Percentiles rank a stretch among this genome's conserved stretches.
Conservation (phyloP, 2,329 filamentous ascomycete genomes). For the Botrytis galanthina region DNA sequence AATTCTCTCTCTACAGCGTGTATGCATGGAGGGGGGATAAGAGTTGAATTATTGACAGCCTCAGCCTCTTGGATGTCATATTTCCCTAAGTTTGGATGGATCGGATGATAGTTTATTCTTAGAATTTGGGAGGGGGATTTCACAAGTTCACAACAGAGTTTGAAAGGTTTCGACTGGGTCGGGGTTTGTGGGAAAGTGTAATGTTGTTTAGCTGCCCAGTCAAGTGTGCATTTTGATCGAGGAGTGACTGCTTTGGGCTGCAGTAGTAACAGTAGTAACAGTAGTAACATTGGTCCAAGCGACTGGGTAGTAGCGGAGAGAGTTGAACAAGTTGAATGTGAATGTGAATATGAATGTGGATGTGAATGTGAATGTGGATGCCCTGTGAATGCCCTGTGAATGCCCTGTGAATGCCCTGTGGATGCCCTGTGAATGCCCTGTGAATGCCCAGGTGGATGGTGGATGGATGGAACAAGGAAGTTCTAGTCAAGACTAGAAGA, state of each 20-base stretch:
- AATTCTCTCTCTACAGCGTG: neutral
- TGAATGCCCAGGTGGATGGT: neutral
- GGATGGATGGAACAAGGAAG: neutral
- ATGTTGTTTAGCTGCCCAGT: neutral
- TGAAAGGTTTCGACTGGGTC: neutral
- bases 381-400: neutral
- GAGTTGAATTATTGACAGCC: neutral
- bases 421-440: neutral
- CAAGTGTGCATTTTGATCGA: neutral
- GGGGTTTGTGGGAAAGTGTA: neutral
- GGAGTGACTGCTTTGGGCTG: neutral
- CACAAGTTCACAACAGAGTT: neutral
- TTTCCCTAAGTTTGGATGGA: neutral
- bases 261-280: neutral
- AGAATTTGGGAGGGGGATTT: neutral
- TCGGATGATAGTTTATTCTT: conserved; percentile 2
- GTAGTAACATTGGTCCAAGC: neutral
- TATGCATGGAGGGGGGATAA: neutral
- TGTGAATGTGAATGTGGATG: no score
- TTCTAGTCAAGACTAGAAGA: neutral
- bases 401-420: neutral
- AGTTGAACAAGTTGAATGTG: neutral
- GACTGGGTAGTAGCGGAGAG: neutral
- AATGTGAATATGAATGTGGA: no score
- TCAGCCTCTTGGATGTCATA: neutral